A percentile compares a stretch with the other conserved stretches of the same genome.
Conservation (phyloP, 139 green algal genomes). For the Micractinium conductrix region DNA sequence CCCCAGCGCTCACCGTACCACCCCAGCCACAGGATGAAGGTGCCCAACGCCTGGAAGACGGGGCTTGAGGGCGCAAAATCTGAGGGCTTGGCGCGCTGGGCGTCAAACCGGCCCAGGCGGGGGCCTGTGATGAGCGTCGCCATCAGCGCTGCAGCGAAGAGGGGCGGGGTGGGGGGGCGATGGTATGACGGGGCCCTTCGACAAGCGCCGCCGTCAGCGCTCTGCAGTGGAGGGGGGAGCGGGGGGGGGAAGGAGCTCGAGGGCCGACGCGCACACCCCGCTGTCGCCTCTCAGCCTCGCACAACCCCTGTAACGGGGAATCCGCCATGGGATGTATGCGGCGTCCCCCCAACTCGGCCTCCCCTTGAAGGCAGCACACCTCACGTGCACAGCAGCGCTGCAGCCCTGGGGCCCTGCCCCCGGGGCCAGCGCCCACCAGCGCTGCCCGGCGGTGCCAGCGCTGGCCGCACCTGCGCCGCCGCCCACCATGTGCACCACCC, state of each 20-base stretch:
- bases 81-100: background rate
- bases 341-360: background rate
- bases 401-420: no score
- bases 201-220: no score
- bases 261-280: no score
- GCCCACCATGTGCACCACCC: conserved; percentile 62
- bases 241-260: conserved; percentile 64
- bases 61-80: background rate
- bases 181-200: no score
- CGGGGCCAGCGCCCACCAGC: no score
- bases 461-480: background rate
- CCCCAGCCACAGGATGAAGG: conserved; percentile 84
- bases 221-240: conserved; percentile 58
- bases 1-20: conserved; percentile 61
- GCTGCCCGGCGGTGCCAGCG: background rate
- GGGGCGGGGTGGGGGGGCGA: background rate
- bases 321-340: conserved; percentile 51
- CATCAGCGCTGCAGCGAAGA: background rate
- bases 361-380: no score
- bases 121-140: background rate
- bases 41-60: conserved; percentile 59
- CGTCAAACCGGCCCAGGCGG: background rate
- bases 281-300: no score
- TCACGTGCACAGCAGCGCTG: no score
- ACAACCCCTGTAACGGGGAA: no score